A percentile compares a stretch with the other conserved stretches of the same genome.
These are phyloP conservation scores for Venturia effusa DNA, from an alignment of 2,329 filamentous ascomycete genomes.

Conservation along the genomic window DNA sequence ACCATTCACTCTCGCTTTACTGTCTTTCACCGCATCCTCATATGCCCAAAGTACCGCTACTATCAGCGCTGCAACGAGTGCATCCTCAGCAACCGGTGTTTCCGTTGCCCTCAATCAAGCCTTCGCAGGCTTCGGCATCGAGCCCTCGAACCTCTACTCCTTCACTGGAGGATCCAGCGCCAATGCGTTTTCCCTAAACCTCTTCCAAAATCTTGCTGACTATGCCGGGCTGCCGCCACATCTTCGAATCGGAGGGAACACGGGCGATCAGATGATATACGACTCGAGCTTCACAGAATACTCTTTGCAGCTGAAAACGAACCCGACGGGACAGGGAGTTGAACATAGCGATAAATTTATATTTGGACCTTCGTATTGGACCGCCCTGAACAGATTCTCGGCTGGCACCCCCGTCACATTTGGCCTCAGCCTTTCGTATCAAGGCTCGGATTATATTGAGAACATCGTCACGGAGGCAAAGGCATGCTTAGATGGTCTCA, in stretches of 20 bases:
- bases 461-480: slow-evolving; percentile 32
- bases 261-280: slow-evolving; percentile 40
- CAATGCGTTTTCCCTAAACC: slow-evolving; percentile 36
- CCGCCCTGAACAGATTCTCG: slow-evolving; percentile 39
- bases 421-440: slow-evolving; percentile 40
- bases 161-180: slow-evolving; percentile 34
- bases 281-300: slow-evolving; percentile 21
- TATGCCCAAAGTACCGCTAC: neutral
- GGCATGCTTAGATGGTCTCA: slow-evolving; percentile 25
- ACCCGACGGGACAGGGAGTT: slow-evolving; percentile 30
- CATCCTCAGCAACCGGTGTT: neutral
- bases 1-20: neutral
- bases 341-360: slow-evolving; percentile 32
- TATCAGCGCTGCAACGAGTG: neutral
- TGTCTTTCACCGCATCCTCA: neutral
- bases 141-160: slow-evolving; percentile 42
- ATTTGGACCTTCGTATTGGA: slow-evolving; percentile 37
- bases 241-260: slow-evolving; percentile 41
- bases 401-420: slow-evolving; percentile 38
- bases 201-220: slow-evolving; percentile 38
- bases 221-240: slow-evolving; percentile 39
- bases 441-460: slow-evolving; percentile 32
- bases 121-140: slow-evolving; percentile 38
- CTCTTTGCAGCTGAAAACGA: slow-evolving; percentile 27
- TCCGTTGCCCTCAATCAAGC: neutral